Evolutionary conservation across 805 yeast genomes (phyloP).

Genomic region (Starmera pachycereana): DNA sequence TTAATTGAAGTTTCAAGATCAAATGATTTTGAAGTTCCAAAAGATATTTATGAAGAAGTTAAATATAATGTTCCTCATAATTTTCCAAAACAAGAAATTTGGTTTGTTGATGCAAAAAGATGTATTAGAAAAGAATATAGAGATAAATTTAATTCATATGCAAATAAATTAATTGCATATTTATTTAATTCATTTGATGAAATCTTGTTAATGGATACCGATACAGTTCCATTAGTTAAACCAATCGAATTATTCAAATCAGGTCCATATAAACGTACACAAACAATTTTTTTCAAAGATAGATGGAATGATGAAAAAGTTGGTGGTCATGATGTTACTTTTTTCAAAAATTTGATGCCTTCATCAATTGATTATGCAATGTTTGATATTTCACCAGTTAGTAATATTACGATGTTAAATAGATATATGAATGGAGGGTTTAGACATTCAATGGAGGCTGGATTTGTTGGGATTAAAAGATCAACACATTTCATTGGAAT

Average conservation of each 20-base stretch:
- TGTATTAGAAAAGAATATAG: constrained; percentile 17
- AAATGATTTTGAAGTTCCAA: constrained; percentile 22
- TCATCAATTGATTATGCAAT: constrained; percentile 15
- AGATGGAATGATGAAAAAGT: constrained; percentile 7
- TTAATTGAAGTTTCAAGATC: constrained; percentile 28
- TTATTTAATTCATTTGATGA: constrained; percentile 36
- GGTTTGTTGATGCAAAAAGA: constrained; percentile 25
- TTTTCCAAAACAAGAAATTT: constrained; percentile 22
- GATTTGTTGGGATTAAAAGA: constrained; percentile 20
- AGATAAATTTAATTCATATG: constrained; percentile 28
- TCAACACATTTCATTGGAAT: constrained; percentile 14
- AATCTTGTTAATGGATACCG: constrained; percentile 39
- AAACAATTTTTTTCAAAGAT: constrained; percentile 38
- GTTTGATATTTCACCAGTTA: constrained; percentile 9
- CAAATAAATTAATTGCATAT: constrained; percentile 36
- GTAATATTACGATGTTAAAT: constrained; percentile 10
- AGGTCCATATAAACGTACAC: constrained; percentile 24
- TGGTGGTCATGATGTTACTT: constrained; percentile 19
- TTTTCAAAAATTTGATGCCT: constrained; percentile 29
- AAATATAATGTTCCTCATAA: constrained; percentile 13
- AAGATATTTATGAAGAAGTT: constrained; percentile 15
- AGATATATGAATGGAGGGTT: constrained; percentile 9
- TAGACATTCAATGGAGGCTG: constrained; percentile 24
- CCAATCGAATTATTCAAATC: constrained; percentile 24
- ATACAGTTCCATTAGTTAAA: constrained; percentile 31